A percentile compares a stretch with the other conserved stretches of the same genome.
Evolutionary conservation across 1,284 basidiomycete genomes (phyloP).

Genomic region (Moniliella sp.): DNA sequence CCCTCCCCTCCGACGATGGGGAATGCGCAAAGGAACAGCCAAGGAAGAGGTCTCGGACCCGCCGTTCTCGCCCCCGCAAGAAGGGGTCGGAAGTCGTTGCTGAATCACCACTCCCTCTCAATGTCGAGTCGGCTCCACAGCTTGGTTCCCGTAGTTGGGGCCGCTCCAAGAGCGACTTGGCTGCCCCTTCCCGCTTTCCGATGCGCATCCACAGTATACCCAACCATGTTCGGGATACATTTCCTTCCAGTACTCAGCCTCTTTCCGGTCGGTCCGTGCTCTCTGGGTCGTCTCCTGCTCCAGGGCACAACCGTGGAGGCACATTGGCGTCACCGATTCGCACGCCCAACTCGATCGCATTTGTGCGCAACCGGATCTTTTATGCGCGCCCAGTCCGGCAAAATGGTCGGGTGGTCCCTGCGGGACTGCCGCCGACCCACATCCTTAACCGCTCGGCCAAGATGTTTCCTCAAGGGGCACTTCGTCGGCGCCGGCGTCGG

Average conservation of each 20-base stretch:
- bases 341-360: slow-evolving; percentile 38
- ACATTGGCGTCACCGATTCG: slow-evolving; percentile 1
- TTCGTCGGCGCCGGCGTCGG: not conserved
- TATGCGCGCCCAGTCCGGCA: slow-evolving; percentile 45
- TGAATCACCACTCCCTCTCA: no score
- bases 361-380: slow-evolving; percentile 46
- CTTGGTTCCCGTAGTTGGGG: no score
- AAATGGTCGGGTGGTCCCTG: slow-evolving; percentile 37
- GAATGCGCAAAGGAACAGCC: no score
- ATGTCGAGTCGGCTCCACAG: no score
- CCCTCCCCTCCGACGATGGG: no score
- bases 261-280: not conserved
- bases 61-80: no score
- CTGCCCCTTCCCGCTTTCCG: not conserved
- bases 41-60: no score
- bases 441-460: not conserved
- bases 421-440: slow-evolving; percentile 45
- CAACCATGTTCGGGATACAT: not conserved
- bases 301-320: not conserved
- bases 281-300: not conserved
- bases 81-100: no score
- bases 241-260: not conserved
- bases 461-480: not conserved
- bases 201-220: not conserved
- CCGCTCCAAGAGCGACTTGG: not conserved